Evolutionary conservation across 164 flowering plant species (phyloP).

Genomic region (Saururus chinensis): DNA sequence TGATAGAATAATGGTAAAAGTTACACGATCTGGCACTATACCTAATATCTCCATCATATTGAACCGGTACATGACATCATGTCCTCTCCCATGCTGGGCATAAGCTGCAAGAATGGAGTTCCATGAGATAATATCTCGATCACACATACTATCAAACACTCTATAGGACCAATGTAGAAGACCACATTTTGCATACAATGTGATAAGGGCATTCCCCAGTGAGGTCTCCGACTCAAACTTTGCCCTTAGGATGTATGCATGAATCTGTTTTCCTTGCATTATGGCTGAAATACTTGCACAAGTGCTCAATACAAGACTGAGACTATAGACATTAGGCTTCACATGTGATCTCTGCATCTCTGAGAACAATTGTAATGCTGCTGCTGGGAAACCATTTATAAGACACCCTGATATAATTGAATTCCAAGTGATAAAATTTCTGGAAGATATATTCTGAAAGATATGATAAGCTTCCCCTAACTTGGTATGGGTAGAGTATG

Average conservation of each 20-base stretch:
- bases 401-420: constrained; percentile 49
- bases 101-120: constrained; percentile 50
- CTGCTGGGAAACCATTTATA: constrained; percentile 29
- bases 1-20: constrained; percentile 52
- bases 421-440: constrained; percentile 73
- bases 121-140: constrained; percentile 46
- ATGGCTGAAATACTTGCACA: constrained; percentile 44
- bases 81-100: constrained; percentile 57
- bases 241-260: constrained; percentile 37
- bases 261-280: constrained; percentile 49
- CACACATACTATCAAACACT: constrained; percentile 32
- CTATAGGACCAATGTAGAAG: constrained; percentile 28
- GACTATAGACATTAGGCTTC: constrained; percentile 38
- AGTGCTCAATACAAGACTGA: constrained; percentile 38
- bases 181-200: constrained; percentile 57
- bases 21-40: constrained; percentile 38
- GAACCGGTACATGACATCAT: constrained; percentile 39
- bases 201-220: constrained; percentile 46
- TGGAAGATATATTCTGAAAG: constrained; percentile 26
- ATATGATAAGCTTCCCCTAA: constrained; percentile 32
- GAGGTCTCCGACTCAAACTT: constrained; percentile 22
- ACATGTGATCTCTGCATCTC: constrained; percentile 22
- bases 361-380: constrained; percentile 37
- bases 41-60: constrained; percentile 26
- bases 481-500: constrained; percentile 33